Conservation (phyloP, 306 rosid genomes). For the Alnus rubra region DNA sequence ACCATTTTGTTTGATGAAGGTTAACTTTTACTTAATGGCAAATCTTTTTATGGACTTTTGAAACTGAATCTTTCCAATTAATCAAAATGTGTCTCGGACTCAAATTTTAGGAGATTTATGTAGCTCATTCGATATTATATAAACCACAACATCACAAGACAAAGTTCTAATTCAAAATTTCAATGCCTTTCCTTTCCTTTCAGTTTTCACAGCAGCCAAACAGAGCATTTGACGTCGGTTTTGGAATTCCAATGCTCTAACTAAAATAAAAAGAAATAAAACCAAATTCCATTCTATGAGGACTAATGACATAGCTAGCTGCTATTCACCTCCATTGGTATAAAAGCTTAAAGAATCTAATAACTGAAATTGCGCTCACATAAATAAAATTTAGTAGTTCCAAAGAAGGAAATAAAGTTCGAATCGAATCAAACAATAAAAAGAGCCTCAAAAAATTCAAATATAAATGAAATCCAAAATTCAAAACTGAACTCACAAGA, state of each 20-base stretch:
- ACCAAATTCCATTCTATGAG: background rate
- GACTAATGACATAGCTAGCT: background rate
- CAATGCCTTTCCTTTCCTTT: background rate
- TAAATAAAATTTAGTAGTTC: background rate
- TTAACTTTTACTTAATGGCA: background rate
- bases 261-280: background rate
- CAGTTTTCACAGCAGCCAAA: background rate
- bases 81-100: background rate
- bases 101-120: background rate
- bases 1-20: background rate
- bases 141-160: background rate
- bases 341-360: background rate
- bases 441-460: background rate
- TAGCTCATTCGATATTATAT: background rate
- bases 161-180: background rate
- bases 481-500: slow-evolving; percentile 59
- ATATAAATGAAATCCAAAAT: slow-evolving; percentile 9
- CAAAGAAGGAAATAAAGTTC: background rate
- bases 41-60: background rate
- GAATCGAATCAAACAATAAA: background rate
- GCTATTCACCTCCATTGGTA: slow-evolving; percentile 7
- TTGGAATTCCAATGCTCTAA: background rate
- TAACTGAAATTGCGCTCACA: background rate
- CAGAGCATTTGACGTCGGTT: background rate
- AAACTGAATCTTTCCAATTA: background rate